These are phyloP conservation scores for Fusarium sp. DNA, from an alignment of 2,329 filamentous ascomycete genomes.

Conservation along the genomic window DNA sequence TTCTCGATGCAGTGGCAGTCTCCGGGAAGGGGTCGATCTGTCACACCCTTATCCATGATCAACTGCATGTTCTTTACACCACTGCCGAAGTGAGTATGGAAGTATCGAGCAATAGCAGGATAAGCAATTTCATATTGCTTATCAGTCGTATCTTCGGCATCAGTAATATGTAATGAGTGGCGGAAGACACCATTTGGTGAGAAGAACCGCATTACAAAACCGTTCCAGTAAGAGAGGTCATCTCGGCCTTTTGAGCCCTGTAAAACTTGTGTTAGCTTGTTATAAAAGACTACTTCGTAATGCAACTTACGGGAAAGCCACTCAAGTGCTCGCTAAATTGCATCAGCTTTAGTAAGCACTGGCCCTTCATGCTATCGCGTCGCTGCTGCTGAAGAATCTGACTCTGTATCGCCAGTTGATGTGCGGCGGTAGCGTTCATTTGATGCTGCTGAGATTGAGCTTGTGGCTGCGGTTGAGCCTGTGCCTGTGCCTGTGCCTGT, in stretches of 20 bases:
- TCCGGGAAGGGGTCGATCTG: slow-evolving; percentile 68
- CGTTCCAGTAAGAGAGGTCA: slow-evolving; percentile 81
- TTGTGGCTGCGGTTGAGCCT: slow-evolving; percentile 49
- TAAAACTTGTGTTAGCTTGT: slow-evolving; percentile 9
- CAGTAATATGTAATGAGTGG: slow-evolving; percentile 72
- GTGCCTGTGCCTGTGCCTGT: slow-evolving; percentile 52
- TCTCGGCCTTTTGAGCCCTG: slow-evolving; percentile 71
- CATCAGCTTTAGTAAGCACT: slow-evolving; percentile 70
- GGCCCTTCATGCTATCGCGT: slow-evolving; percentile 65
- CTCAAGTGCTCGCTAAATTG: slow-evolving; percentile 74
- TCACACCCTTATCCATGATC: slow-evolving; percentile 76
- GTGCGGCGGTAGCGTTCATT: slow-evolving; percentile 50
- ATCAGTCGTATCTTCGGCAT: slow-evolving; percentile 69
- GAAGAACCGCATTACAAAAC: slow-evolving; percentile 86
- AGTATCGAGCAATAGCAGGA: slow-evolving; percentile 87
- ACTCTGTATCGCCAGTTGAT: slow-evolving; percentile 53
- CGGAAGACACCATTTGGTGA: slow-evolving; percentile 81
- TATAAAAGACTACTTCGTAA: neutral
- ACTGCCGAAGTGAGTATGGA: slow-evolving; percentile 88
- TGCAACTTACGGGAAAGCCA: slow-evolving; percentile 62
- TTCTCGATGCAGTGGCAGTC: slow-evolving; percentile 82
- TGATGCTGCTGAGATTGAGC: slow-evolving; percentile 48
- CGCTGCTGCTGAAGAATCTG: slow-evolving; percentile 61
- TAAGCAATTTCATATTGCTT: slow-evolving; percentile 91
- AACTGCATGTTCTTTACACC: slow-evolving; percentile 89